Evolutionary conservation across 2,329 filamentous ascomycete genomes (phyloP), one percentile per base, ranked within the genome.

Genomic region (Tolypocladium tropicale): DNA sequence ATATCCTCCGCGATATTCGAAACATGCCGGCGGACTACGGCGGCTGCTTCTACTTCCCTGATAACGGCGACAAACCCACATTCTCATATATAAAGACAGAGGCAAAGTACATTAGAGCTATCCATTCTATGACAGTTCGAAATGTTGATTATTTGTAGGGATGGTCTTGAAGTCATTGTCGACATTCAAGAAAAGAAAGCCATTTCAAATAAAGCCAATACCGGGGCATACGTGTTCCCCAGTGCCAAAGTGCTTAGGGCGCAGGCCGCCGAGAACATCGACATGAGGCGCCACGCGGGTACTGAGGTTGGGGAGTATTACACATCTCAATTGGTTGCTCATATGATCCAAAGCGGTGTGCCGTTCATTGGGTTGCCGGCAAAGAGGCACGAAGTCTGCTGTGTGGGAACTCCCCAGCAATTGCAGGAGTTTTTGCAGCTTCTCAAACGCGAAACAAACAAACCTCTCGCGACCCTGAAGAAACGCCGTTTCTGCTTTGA

Each of bases 401-500:
- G 59, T 51, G 65, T 67, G n/a, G 65, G 65, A 36, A 67, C 65
- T 5, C 65, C 65, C 3, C 60, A 65, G 58, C 64, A 67, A 56
- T 60, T 67, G 16, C 56, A 65, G 55, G 63, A 63, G 53, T 61
- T 69, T 21, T 56, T 69, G 23, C 56, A 59, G 41, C 53, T 25
- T 62, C 39, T 55, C 33, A 58, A 58, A 46, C 46, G 7, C n/a
- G 51, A 39, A 2, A 33, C n/a, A n/a, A 48, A 28, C 21, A 46
- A 37, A 11, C 36, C 32, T n/a, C 49, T 54, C 2, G 18, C 62
- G 37, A 59, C 63, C 53, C 53, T 60, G 37, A 62, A 66, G 58
- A 66, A 64, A 55, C 57, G 66, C 12, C 61, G 65, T n/a, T 67
- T 68, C 59, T 68, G 65, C 55, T 68, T 68, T 56, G 65, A 69